Evolutionary conservation across 345 rosid genomes (phyloP), one percentile per base, ranked within the genome.

Genomic region (Camelina laxa): DNA sequence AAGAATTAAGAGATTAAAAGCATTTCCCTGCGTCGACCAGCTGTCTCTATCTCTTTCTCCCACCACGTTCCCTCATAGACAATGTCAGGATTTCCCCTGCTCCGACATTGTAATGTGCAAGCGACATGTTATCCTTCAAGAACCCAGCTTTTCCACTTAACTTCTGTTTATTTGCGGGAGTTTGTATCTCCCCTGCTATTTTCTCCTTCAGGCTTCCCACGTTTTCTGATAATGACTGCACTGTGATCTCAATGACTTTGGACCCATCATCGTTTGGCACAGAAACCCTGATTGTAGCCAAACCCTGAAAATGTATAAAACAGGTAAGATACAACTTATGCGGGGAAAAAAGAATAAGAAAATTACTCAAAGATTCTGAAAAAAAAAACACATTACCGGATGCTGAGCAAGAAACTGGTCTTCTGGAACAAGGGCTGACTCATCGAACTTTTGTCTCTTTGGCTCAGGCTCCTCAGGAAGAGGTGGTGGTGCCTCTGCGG

Each of bases 391-490:
- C 53, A 65, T 51, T 82, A 92, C 97, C 50, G 79, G 93, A 79
- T 87, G 85, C 67, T 85, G 92, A 67, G 93, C 85, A 78, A 89
- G 84, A 78, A 86, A 91, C 74, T 89, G 93, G 39, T 87, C 93
- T 76, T 91, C 97, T 4, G 90, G 90, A 69, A 86, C 75, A 75
- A 94, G 95, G 64, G 73, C 74, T 17, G 89, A 78, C 81, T 94
- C 98, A 68, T 91, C 96, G n/a, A 87, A 86, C 83, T 82, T 91
- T 73, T 86, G 97, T 81, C 91, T 88, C 85, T 91, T 94, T 53
- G 91, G 91, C 77, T 91, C 97, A 3, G 97, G 96, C 79, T 94
- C 98, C 56, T 91, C 96, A 2, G 98, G 98, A 79, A 88, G 98
- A 9, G 98, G 98, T 31, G 96, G 98, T 51, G 92, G 96, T 42